Percentiles rank a stretch among this genome's conserved stretches.
Evolutionary conservation across 257 asterid genomes (phyloP).

Genomic region (Scutellaria galericulata): DNA sequence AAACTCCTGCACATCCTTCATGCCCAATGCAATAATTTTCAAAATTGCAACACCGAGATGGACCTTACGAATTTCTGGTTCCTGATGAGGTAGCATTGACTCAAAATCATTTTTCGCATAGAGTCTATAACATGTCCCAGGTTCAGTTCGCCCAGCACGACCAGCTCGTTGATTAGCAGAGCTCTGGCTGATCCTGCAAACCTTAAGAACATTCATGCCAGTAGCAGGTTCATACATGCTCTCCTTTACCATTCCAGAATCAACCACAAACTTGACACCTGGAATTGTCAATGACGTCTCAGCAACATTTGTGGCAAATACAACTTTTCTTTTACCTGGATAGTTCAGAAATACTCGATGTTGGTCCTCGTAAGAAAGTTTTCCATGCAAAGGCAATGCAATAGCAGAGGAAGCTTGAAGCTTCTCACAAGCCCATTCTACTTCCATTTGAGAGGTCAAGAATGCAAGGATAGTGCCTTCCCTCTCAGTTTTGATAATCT

Average conservation of each 20-base stretch:
- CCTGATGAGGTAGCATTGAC: slow-evolving; percentile 71
- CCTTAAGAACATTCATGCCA: slow-evolving; percentile 83
- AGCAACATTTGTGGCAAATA: slow-evolving; percentile 88
- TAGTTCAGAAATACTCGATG: slow-evolving; percentile 59
- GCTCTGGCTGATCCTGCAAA: slow-evolving; percentile 80
- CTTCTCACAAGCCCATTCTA: slow-evolving; percentile 94
- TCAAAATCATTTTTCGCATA: slow-evolving; percentile 69
- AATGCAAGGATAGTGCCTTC: slow-evolving; percentile 92
- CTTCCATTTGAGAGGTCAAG: slow-evolving; percentile 96
- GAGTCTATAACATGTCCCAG: slow-evolving; percentile 86
- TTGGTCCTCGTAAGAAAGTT: slow-evolving; percentile 82
- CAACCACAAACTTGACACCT: slow-evolving; percentile 89
- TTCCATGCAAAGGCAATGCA: slow-evolving; percentile 87
- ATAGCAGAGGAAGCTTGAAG: slow-evolving; percentile 57
- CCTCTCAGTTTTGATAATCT: slow-evolving; percentile 60
- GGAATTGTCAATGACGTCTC: slow-evolving; percentile 98
- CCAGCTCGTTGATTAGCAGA: slow-evolving; percentile 97
- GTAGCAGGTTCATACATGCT: slow-evolving; percentile 78
- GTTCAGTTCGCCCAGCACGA: slow-evolving; percentile 97
- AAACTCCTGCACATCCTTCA: slow-evolving; percentile 66
- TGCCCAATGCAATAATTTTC: slow-evolving; percentile 87
- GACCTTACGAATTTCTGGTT: slow-evolving; percentile 90
- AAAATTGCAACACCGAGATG: slow-evolving; percentile 93
- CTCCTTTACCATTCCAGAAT: slow-evolving; percentile 89
- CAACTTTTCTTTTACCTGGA: slow-evolving; percentile 78